Evolutionary conservation across 306 rosid species (phyloP).

Genomic region (Macrotyloma uniflorum): DNA sequence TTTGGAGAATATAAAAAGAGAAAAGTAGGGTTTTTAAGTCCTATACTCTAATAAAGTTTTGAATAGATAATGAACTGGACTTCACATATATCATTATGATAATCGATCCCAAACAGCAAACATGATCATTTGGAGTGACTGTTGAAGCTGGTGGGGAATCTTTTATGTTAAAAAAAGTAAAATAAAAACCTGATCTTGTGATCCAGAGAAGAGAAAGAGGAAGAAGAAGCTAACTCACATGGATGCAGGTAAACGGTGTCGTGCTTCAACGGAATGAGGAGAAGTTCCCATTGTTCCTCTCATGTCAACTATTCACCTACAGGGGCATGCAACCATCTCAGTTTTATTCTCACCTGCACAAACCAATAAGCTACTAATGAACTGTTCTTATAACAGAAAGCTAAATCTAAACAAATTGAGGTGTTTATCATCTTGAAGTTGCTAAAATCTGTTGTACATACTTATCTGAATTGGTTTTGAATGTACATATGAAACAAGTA

Average conservation of each 20-base stretch:
- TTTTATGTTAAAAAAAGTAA: background rate
- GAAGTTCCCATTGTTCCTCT: slow-evolving; percentile 75
- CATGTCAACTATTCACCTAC: slow-evolving; percentile 38
- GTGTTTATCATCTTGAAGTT: background rate
- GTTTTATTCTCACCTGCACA: slow-evolving; percentile 36
- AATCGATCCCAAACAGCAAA: background rate
- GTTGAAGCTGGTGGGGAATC: background rate
- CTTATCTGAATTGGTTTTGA: background rate
- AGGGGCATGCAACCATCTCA: slow-evolving; percentile 47
- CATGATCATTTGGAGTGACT: slow-evolving; percentile 3
- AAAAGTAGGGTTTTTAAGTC: no score
- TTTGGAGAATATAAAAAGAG: no score
- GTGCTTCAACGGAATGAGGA: slow-evolving; percentile 61
- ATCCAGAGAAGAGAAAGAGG: background rate
- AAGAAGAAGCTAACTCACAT: slow-evolving; percentile 52
- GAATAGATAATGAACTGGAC: no score
- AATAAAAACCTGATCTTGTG: background rate
- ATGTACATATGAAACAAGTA: background rate
- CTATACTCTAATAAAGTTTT: no score
- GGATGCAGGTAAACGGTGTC: slow-evolving; percentile 72
- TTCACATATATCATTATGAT: background rate
- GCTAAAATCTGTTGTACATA: background rate
- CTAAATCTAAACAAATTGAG: background rate
- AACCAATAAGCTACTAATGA: background rate
- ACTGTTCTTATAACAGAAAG: background rate